Evolutionary conservation across 345 rosid species (phyloP), one percentile per base, ranked within the genome.

Genomic region (Raphanus raphanistrum): DNA sequence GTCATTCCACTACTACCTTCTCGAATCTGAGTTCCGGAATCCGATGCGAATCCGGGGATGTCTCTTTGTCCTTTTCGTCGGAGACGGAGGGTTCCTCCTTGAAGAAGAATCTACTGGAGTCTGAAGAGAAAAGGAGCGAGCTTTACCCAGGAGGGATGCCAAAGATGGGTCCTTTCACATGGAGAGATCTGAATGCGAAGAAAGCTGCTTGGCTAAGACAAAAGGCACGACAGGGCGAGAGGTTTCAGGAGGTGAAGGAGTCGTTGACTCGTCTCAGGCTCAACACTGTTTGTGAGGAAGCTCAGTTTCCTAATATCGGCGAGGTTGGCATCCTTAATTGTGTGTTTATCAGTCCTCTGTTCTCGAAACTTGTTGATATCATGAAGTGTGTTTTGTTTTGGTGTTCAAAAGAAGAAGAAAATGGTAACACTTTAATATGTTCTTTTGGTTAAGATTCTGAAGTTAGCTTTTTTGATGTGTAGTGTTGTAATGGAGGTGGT

Each of bases 401-500:
- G 29, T 27, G 29, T 27, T 27, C 29, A 27, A 27, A 27, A 27
- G 29, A 27, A 27, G 29, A 27, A 27, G 29, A 27, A 2, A 27
- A 27, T 1, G 29, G 29, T 1, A 27, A 27, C 2, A 27, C 2
- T 27, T 27, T 27, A 27, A 27, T 1, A 2, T 27, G 29, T 27
- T 27, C 2, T 27, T 27, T 27, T 27, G 1, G 29, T 27, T 27
- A 27, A 27, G 29, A 27, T 27, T 27, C 29, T 27, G 29, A 27
- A 27, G 29, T 27, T 27, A 3, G 74, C 4, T 64, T 29, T 63
- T 70, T 64, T 48, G 54, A 26, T 59, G 63, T 62, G 66, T 79
- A 91, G 94, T 96, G 99, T 83, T 96, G 99, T 98, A 96, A 93
- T 88, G 99, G 99, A 41, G 99, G 99, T 78, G 99, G 98, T 65